These are phyloP conservation scores for Lactarius trivialis DNA, from an alignment of 768 basidiomycete genomes.

Conservation along the genomic window DNA sequence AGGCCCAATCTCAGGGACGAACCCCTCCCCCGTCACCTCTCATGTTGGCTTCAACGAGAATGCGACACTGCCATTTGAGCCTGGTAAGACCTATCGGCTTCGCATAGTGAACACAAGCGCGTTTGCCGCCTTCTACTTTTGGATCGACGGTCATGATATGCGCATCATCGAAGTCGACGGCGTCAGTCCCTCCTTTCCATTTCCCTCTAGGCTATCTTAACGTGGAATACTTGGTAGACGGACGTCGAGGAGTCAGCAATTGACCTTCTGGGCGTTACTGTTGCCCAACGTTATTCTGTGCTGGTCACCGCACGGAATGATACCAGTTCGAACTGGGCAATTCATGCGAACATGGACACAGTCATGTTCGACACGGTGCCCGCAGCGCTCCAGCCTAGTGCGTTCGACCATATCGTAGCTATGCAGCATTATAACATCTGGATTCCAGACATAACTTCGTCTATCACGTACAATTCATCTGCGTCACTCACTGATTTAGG, in stretches of 20 bases:
- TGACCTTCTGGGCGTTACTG: slow-evolving; percentile 67
- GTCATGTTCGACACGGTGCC: slow-evolving; percentile 87
- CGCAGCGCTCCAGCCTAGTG: slow-evolving; percentile 64
- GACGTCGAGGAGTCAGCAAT: slow-evolving; percentile 71
- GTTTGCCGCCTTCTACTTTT: slow-evolving; percentile 72
- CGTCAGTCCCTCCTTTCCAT: slow-evolving; percentile 36
- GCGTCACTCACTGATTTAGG: slow-evolving; percentile 48
- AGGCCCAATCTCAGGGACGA: slow-evolving; percentile 47
- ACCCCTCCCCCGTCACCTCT: slow-evolving; percentile 40
- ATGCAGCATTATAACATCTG: not conserved
- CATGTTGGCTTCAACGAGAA: slow-evolving; percentile 83
- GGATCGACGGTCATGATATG: slow-evolving; percentile 88
- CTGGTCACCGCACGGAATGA: slow-evolving; percentile 89
- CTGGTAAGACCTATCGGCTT: slow-evolving; percentile 87
- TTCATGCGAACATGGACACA: slow-evolving; percentile 88
- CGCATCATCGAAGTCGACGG: slow-evolving; percentile 79
- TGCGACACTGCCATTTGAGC: slow-evolving; percentile 72
- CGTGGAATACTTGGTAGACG: slow-evolving; percentile 37
- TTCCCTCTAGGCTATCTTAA: not conserved
- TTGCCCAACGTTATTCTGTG: slow-evolving; percentile 90
- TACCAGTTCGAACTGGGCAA: slow-evolving; percentile 70
- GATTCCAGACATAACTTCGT: slow-evolving; percentile 72
- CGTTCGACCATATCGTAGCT: slow-evolving; percentile 26
- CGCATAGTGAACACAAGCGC: slow-evolving; percentile 81
- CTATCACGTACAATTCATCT: slow-evolving; percentile 63